phyloP scores from a whole-genome alignment of 2,329 filamentous ascomycete species.

The Fusarium luffae region DNA sequence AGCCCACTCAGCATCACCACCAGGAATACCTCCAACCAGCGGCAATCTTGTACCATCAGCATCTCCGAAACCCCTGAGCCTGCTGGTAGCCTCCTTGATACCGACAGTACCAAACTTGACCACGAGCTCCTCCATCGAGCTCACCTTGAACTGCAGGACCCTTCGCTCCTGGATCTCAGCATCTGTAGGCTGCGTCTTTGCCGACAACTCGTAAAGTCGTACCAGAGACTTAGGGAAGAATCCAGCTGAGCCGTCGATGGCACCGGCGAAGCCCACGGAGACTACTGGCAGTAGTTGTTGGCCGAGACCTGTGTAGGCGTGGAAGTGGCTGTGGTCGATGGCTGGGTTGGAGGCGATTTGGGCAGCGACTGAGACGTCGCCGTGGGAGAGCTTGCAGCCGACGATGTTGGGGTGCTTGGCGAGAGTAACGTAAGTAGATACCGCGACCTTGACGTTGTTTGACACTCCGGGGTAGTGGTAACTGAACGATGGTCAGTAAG shows the following conservation, averaged over 20 bases:
- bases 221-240: slow-evolving; percentile 73
- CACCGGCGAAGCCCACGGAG: slow-evolving; percentile 67
- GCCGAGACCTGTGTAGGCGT: slow-evolving; percentile 72
- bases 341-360: slow-evolving; percentile 69
- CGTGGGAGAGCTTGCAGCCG: slow-evolving; percentile 76
- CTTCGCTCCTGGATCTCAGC: slow-evolving; percentile 62
- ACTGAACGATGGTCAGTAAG: slow-evolving; percentile 46
- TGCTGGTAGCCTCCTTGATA: slow-evolving; percentile 71
- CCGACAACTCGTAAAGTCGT: slow-evolving; percentile 62
- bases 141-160: slow-evolving; percentile 69
- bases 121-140: slow-evolving; percentile 70
- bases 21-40: slow-evolving; percentile 66
- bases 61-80: slow-evolving; percentile 69
- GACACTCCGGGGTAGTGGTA: slow-evolving; percentile 76
- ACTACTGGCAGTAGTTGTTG: slow-evolving; percentile 72
- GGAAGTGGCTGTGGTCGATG: slow-evolving; percentile 69
- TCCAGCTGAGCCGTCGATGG: slow-evolving; percentile 71
- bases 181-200: slow-evolving; percentile 47
- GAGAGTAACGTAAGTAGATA: slow-evolving; percentile 66
- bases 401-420: slow-evolving; percentile 74
- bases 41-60: slow-evolving; percentile 69
- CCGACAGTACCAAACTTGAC: slow-evolving; percentile 70
- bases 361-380: slow-evolving; percentile 71
- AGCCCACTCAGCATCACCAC: slow-evolving; percentile 67
- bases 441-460: slow-evolving; percentile 70